A percentile compares a stretch with the other conserved stretches of the same genome.
phyloP scores from a whole-genome alignment of 2,329 filamentous ascomycete species.

The Fusarium beomiforme region DNA sequence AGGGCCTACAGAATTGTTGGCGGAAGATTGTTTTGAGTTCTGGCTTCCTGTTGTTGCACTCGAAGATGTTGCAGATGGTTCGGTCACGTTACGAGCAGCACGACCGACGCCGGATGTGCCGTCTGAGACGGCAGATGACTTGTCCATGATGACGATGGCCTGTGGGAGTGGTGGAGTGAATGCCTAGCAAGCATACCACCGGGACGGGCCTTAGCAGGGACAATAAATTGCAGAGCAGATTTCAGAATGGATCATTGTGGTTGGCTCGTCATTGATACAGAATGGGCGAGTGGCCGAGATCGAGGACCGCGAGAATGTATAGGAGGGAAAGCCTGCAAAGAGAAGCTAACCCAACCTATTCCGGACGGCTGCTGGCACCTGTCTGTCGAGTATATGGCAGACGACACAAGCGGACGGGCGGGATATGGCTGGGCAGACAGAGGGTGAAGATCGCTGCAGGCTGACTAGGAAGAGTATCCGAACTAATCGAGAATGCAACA shows the following conservation, averaged over 20 bases:
- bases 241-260: slow-evolving; percentile 49
- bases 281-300: slow-evolving; percentile 32
- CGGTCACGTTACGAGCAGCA: slow-evolving; percentile 32
- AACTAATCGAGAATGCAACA: slow-evolving; percentile 6
- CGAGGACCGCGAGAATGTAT: slow-evolving; percentile 26
- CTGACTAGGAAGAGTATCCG: slow-evolving; percentile 2
- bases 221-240: slow-evolving; percentile 42
- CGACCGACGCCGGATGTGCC: slow-evolving; percentile 36
- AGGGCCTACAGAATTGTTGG: slow-evolving; percentile 49
- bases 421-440: slow-evolving; percentile 38
- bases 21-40: slow-evolving; percentile 50
- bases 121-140: slow-evolving; percentile 44
- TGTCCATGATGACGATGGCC: slow-evolving; percentile 49
- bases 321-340: slow-evolving; percentile 29
- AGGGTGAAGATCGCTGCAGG: slow-evolving; percentile 18
- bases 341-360: slow-evolving; percentile 45
- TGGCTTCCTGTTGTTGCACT: slow-evolving; percentile 43
- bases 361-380: slow-evolving; percentile 38
- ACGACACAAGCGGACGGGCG: slow-evolving; percentile 38
- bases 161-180: slow-evolving; percentile 42
- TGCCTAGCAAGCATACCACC: slow-evolving; percentile 48
- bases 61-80: slow-evolving; percentile 36
- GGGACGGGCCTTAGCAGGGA: slow-evolving; percentile 45
- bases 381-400: slow-evolving; percentile 36
- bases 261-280: slow-evolving; percentile 47